Conservation (phyloP, 2,329 filamentous ascomycete genomes). For the Leptographium procerum region DNA sequence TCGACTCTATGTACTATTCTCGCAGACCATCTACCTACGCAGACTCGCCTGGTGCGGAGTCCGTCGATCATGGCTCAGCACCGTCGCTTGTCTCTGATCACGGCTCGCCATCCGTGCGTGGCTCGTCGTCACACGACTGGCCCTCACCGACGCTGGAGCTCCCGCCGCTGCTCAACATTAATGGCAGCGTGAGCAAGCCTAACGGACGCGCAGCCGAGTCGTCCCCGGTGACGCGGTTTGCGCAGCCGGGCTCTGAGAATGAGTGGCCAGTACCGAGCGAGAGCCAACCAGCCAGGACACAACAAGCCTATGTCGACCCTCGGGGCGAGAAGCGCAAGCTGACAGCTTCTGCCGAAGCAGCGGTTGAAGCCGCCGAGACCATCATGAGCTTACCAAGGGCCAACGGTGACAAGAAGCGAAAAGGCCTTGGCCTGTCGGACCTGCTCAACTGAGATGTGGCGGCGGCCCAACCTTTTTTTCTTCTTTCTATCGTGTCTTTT, state of each 20-base stretch:
- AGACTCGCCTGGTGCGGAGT: background rate
- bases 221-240: background rate
- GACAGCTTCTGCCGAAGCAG: background rate
- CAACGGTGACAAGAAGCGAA: background rate
- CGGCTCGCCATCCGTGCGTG: conserved; percentile 46
- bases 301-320: background rate
- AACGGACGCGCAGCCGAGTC: background rate
- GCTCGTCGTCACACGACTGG: conserved; percentile 21
- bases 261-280: background rate
- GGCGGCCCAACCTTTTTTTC: background rate
- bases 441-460: conserved; percentile 1
- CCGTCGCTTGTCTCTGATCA: conserved; percentile 63
- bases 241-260: background rate
- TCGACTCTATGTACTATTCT: background rate
- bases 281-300: background rate
- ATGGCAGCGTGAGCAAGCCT: background rate
- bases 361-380: background rate
- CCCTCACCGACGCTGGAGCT: conserved; percentile 26
- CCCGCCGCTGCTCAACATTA: conserved; percentile 21
- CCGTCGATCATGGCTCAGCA: conserved; percentile 25
- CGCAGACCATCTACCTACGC: background rate
- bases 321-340: background rate
- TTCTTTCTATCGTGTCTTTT: background rate
- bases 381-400: background rate
- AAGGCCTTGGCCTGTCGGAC: background rate